Evolutionary conservation across 2,329 filamentous ascomycete genomes (phyloP).

Genomic region (Sarocladium strictum): DNA sequence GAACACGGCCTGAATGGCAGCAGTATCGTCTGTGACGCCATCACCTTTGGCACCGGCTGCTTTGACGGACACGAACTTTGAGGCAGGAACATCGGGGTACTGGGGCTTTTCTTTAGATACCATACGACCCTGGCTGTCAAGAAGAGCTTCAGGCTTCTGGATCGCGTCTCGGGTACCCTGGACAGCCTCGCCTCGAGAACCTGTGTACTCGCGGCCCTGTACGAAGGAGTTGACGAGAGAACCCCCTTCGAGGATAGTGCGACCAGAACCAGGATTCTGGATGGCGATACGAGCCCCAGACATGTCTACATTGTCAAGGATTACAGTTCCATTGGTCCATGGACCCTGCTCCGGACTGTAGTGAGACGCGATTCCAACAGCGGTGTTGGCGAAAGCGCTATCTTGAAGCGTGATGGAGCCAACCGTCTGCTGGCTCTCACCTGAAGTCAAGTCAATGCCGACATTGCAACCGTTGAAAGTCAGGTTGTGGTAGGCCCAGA

Average conservation of each 20-base stretch:
- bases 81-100: conserved; percentile 62
- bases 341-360: conserved; percentile 51
- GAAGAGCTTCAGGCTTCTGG: conserved; percentile 60
- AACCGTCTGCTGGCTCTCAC: conserved; percentile 59
- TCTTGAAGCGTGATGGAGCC: conserved; percentile 82
- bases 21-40: conserved; percentile 80
- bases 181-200: conserved; percentile 41
- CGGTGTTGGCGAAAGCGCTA: conserved; percentile 70
- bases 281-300: conserved; percentile 63
- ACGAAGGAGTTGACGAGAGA: conserved; percentile 59
- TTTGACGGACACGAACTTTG: conserved; percentile 78
- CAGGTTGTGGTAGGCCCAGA: conserved; percentile 73
- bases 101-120: conserved; percentile 86
- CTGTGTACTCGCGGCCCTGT: conserved; percentile 70
- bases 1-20: conserved; percentile 73
- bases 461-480: conserved; percentile 68
- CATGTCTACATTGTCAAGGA: conserved; percentile 89
- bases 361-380: conserved; percentile 61
- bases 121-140: conserved; percentile 59
- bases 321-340: conserved; percentile 68
- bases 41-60: conserved; percentile 79
- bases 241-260: conserved; percentile 52
- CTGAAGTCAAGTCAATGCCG: conserved; percentile 71
- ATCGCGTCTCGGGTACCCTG: conserved; percentile 52
- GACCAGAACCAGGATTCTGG: conserved; percentile 46